Percentiles rank a stretch among this genome's conserved stretches.
phyloP scores from a whole-genome alignment of 306 rosid species.

The Prunus davidiana region DNA sequence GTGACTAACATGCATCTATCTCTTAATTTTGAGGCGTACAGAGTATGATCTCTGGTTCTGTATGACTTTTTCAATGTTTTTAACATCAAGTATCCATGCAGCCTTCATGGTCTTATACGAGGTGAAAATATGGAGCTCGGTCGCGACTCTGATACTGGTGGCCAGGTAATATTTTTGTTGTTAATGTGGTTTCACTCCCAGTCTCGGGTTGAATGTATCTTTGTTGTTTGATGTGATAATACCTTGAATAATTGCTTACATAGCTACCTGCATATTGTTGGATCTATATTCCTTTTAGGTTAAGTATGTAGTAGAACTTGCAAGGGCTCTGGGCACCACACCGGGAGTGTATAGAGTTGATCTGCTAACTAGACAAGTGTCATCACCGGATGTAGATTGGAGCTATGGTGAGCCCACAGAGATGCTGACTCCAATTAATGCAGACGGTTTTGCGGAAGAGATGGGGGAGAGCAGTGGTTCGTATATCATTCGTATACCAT shows the following conservation, averaged over 20 bases:
- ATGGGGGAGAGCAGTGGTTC: slow-evolving; percentile 95
- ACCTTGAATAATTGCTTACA: slow-evolving; percentile 8
- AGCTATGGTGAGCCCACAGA: slow-evolving; percentile 91
- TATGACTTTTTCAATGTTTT: slow-evolving; percentile 6
- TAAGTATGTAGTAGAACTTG: slow-evolving; percentile 94
- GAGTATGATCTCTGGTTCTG: slow-evolving; percentile 7
- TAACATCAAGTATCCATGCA: slow-evolving; percentile 41
- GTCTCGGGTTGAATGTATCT: not conserved
- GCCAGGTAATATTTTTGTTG: slow-evolving; percentile 58
- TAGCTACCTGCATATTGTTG: slow-evolving; percentile 22
- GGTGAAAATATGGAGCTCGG: slow-evolving; percentile 99
- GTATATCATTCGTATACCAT: slow-evolving; percentile 90
- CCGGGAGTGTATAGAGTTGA: slow-evolving; percentile 98
- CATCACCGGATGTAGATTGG: slow-evolving; percentile 82
- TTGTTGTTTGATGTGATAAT: not conserved
- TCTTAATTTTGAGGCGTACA: slow-evolving; percentile 3
- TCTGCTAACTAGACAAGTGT: slow-evolving; percentile 83
- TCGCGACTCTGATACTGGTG: slow-evolving; percentile 98
- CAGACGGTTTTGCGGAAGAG: slow-evolving; percentile 64
- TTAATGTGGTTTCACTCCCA: slow-evolving; percentile 6
- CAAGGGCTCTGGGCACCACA: slow-evolving; percentile 97
- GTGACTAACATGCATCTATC: slow-evolving; percentile 6
- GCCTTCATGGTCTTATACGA: slow-evolving; percentile 89
- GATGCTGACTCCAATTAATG: slow-evolving; percentile 65
- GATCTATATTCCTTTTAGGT: slow-evolving; percentile 46